Base-by-base conservation (phyloP, 2,329 filamentous ascomycete genomes). In the Epicoccum sorghinum region DNA sequence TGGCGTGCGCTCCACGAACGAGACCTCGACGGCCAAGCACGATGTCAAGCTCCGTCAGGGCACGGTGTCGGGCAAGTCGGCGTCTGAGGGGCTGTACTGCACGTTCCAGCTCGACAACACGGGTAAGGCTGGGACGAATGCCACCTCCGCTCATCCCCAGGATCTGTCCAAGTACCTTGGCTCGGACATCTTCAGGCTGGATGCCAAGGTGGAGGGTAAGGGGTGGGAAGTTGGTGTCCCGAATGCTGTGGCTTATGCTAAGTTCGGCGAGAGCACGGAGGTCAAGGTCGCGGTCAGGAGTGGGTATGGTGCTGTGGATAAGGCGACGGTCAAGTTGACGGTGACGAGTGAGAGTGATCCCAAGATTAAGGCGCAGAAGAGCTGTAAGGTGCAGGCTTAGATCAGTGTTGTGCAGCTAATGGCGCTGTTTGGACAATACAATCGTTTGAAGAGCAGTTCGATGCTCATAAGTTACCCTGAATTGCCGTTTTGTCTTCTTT, bases 151-250 rank as follows among this genome's bases (percentile, higher is more conserved):
- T 1, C 71, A 74, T 24, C 67, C 69, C 0, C 71, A 72, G 43
- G 73, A 80, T 52, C 58, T 78, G 1, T 69, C 76, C 0, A 65
- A 64, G 10, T 79, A 79, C 54, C 61, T 80, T 4, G 68, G 65
- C 5, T 77, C 74, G 1, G 80, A 83, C 40, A 76, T 83, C 25
- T 83, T 79, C 66, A 71, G 80, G 9, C 65, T 83, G n/a, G 72
- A 67, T 14, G 79, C 78, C 0, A 59, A 70, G 42, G 73, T 82
- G 3, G 71, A 78, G 5, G 77, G 76, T 10, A 65, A 73, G 2
- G 81, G 81, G 0, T 83, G 80, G 81, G 69, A 66, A 7, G 76
- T 79, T 1, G 78, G 73, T 49, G 49, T 83, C 13, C 70, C 69
- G 7, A 74, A 73, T 51, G 70, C 64, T 35, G 58, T 74, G 71